Evolutionary conservation across 805 yeast species (phyloP), one percentile per base, ranked within the genome.

Genomic region (Saccharomycodes ludwigii): DNA sequence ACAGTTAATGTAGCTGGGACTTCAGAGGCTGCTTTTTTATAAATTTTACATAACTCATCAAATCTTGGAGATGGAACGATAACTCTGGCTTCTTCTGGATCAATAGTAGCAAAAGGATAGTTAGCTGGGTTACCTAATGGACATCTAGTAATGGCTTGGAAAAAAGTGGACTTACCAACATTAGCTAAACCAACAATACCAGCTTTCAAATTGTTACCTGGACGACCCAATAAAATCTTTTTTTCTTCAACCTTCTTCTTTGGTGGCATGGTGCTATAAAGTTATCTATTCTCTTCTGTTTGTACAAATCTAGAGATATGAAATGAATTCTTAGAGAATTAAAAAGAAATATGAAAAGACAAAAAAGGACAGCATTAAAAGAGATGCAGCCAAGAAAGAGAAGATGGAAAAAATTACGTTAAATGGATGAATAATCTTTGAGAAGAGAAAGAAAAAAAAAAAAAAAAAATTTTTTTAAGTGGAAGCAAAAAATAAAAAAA

Each of bases 71-170:
- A 82, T 48, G 95, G 95, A 38, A 91, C 97, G 43, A 76, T 73
- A 34, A 88, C 95, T 56, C 94, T 75, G 29, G 97, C 95, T 65
- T 88, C 95, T 64, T 91, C 97, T 33, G 98, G 97, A 47, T 88
- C 95, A 60, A 85, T 85, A 24, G 88, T 78, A 31, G 86, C 86
- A 49, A 77, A 78, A 13, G 88, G 88, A 48, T 78, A 78, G 53
- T 78, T 78, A 35, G 84, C 85, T 37, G 88, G 86, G 55, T 61
- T 73, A 43, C 64, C 80, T 71, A 63, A 66, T 52, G 59, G 75
- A 70, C 58, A 75, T 67, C 48, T 77, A 44, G 88, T 78, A 44
- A 78, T 74, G 31, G 85, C 83, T 58, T 78, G 86, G 64, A 78
- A 78, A 51, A 79, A 77, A 5, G 86, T 78, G 10, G 83, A 74